A percentile compares a stretch with the other conserved stretches of the same genome.
phyloP scores from a whole-genome alignment of 2,329 filamentous ascomycete genomes.

The Phoma herbarum region DNA sequence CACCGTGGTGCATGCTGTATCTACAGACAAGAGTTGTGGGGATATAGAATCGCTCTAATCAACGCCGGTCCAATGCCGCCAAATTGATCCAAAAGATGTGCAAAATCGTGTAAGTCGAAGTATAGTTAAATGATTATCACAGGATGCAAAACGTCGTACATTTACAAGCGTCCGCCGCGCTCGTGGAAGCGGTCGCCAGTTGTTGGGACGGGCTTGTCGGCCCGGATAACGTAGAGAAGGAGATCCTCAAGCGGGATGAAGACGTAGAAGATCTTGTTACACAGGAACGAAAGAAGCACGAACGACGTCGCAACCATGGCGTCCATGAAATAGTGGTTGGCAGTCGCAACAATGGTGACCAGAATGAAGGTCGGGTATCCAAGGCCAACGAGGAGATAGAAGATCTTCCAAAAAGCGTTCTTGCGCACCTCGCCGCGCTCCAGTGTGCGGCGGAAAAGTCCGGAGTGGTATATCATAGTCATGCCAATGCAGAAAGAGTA shows the following conservation, averaged over 20 bases:
- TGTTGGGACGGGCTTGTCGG: constrained; percentile 64
- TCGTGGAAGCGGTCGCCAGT: constrained; percentile 59
- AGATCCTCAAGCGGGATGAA: constrained; percentile 62
- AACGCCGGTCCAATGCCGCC: constrained; percentile 22
- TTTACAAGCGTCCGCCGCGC: constrained; percentile 44
- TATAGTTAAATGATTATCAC: constrained; percentile 2
- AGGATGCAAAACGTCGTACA: background rate
- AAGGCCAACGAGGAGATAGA: constrained; percentile 59
- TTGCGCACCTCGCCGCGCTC: constrained; percentile 56
- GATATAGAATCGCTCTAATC: constrained; percentile 15
- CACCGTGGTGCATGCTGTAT: constrained; percentile 5
- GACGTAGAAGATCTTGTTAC: constrained; percentile 61
- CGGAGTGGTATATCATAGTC: constrained; percentile 63
- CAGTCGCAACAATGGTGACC: constrained; percentile 67
- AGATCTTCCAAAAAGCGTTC: constrained; percentile 52
- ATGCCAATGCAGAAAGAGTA: constrained; percentile 63
- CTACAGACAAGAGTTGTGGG: constrained; percentile 11
- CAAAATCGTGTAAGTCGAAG: constrained; percentile 2
- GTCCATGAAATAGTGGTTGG: constrained; percentile 69
- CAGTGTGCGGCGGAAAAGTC: constrained; percentile 55
- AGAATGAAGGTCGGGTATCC: constrained; percentile 64
- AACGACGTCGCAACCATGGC: constrained; percentile 61
- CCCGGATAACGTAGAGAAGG: constrained; percentile 58
- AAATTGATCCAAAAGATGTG: constrained; percentile 7
- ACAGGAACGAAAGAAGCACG: constrained; percentile 58